A percentile compares a stretch with the other conserved stretches of the same genome.
Evolutionary conservation across 805 yeast species (phyloP).

Genomic region (Priceomyces medius): DNA sequence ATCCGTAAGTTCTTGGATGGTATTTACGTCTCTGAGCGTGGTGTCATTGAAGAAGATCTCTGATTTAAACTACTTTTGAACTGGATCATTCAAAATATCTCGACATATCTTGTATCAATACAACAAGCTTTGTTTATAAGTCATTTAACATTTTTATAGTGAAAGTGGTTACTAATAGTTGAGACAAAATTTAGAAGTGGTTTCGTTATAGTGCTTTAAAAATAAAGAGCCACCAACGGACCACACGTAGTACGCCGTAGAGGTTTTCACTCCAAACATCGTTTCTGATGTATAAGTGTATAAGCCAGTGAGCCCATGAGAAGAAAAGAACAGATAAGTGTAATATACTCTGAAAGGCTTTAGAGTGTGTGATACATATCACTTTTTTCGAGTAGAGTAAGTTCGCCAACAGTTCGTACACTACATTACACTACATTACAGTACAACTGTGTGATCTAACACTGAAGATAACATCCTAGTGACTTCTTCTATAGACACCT

Average conservation of each 20-base stretch:
- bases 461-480: too few species aligned
- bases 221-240: conserved; percentile 51
- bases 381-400: too few species aligned
- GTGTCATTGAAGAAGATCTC: conserved; percentile 71
- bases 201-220: conserved; percentile 40
- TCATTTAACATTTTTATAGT: conserved; percentile 27
- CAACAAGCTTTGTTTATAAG: conserved; percentile 11
- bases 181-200: conserved; percentile 21
- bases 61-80: conserved; percentile 15
- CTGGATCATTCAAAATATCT: conserved; percentile 5
- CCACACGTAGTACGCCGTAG: conserved; percentile 20
- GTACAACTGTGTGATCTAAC: too few species aligned
- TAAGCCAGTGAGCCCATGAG: too few species aligned
- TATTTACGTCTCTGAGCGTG: conserved; percentile 97
- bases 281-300: neutral
- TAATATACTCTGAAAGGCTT: too few species aligned
- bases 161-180: conserved; percentile 25
- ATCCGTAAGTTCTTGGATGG: conserved; percentile 99
- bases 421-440: too few species aligned
- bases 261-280: neutral
- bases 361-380: too few species aligned
- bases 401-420: too few species aligned
- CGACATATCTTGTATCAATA: conserved; percentile 19
- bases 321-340: too few species aligned
- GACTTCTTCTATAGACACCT: too few species aligned